phyloP scores from a whole-genome alignment of 2,329 filamentous ascomycete genomes.

The Xylaria sp. region DNA sequence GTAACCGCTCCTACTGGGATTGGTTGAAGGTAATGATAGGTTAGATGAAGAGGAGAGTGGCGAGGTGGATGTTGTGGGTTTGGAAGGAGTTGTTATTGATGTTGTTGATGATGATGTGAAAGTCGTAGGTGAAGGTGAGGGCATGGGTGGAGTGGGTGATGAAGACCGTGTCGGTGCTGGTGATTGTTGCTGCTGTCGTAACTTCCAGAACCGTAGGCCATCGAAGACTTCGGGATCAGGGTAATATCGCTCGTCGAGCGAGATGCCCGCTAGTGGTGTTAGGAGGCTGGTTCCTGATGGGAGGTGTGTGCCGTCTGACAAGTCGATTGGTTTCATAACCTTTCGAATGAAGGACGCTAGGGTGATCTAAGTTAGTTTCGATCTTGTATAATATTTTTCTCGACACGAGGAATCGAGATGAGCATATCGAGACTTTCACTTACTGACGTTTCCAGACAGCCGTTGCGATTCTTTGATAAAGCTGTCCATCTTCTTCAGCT shows the following conservation, averaged over 20 bases:
- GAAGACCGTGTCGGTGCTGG: conserved; percentile 25
- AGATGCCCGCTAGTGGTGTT: conserved; percentile 52
- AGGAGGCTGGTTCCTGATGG: conserved; percentile 58
- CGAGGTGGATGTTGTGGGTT: background rate
- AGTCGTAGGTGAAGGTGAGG: conserved; percentile 35
- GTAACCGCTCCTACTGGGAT: conserved; percentile 30
- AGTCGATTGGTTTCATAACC: conserved; percentile 60
- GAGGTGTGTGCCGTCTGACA: conserved; percentile 64
- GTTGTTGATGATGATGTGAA: conserved; percentile 1
- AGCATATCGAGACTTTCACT: conserved; percentile 36
- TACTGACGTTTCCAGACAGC: conserved; percentile 51
- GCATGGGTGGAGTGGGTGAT: conserved; percentile 10
- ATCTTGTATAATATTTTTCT: background rate
- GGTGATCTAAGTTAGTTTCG: conserved; percentile 19
- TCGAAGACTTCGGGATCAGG: conserved; percentile 52
- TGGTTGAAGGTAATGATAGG: conserved; percentile 8
- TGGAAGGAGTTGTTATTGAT: background rate
- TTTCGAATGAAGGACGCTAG: conserved; percentile 60
- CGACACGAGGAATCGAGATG: too few relatives aligned
- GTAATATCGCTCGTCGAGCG: conserved; percentile 52
- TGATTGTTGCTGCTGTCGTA: conserved; percentile 45
- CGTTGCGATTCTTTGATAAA: conserved; percentile 54
- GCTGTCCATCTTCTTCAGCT: conserved; percentile 55
- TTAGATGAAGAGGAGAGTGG: conserved; percentile 33
- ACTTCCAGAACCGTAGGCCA: conserved; percentile 53